These are phyloP conservation scores for Pseudogymnoascus sp. DNA, from an alignment of 2,329 filamentous ascomycete genomes.

Conservation along the genomic window DNA sequence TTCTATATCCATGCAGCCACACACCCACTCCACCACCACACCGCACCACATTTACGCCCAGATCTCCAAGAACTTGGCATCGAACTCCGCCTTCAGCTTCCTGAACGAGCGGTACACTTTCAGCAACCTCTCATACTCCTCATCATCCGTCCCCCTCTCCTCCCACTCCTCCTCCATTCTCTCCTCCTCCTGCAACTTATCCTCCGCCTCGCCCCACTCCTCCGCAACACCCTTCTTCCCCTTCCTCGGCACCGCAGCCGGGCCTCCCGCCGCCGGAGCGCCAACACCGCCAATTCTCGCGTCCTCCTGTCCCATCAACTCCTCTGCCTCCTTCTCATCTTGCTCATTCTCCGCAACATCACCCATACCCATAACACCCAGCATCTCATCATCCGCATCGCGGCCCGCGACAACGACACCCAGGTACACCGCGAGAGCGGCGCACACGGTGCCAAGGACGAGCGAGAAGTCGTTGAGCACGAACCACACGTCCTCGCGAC, in stretches of 20 bases:
- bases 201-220: conserved; percentile 42
- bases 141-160: conserved; percentile 24
- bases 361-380: conserved; percentile 42
- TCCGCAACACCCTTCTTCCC: conserved; percentile 41
- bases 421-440: conserved; percentile 53
- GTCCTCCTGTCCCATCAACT: conserved; percentile 14
- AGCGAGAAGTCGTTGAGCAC: conserved; percentile 60
- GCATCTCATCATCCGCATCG: conserved; percentile 36
- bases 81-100: conserved; percentile 52
- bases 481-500: conserved; percentile 65
- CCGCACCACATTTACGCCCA: conserved; percentile 44
- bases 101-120: conserved; percentile 55
- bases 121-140: conserved; percentile 43
- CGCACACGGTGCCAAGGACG: conserved; percentile 64
- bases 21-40: neutral
- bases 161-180: conserved; percentile 32
- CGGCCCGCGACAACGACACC: conserved; percentile 46
- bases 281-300: neutral
- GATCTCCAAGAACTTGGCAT: conserved; percentile 56
- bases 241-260: conserved; percentile 18
- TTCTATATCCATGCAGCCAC: neutral
- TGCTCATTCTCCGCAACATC: conserved; percentile 41
- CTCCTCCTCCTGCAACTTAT: conserved; percentile 32
- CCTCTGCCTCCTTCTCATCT: conserved; percentile 31
- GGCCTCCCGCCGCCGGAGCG: neutral